phyloP scores from a whole-genome alignment of 371 early-diverging fungal genomes.

The Mucor lusitanicus region DNA sequence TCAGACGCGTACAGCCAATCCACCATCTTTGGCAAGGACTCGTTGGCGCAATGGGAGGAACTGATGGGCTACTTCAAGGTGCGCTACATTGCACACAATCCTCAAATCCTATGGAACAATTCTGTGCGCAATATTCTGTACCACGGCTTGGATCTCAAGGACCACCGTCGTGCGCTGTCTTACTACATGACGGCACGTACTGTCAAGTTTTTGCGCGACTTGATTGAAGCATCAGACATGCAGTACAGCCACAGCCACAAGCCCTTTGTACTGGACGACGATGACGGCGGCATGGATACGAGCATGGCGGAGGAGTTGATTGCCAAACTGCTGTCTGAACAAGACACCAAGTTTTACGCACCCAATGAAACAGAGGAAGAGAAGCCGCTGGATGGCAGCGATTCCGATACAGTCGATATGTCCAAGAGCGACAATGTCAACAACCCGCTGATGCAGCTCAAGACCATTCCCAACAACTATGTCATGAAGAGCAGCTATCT shows the following conservation, averaged over 20 bases:
- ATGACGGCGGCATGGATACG: background rate
- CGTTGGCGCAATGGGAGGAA: conserved; percentile 24
- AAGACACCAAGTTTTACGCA: conserved; percentile 44
- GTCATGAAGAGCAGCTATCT: conserved; percentile 52
- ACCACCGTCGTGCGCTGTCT: conserved; percentile 10
- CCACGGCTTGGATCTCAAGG: conserved; percentile 19
- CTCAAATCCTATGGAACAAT: conserved; percentile 38
- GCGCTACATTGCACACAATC: conserved; percentile 30
- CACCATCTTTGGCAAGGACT: background rate
- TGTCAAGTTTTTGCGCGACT: conserved; percentile 28
- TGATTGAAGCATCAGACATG: conserved; percentile 29
- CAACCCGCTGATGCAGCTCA: conserved; percentile 31
- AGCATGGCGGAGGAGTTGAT: conserved; percentile 52
- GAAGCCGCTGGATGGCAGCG: background rate
- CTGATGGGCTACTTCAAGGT: conserved; percentile 27
- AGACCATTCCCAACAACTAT: conserved; percentile 46
- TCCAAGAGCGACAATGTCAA: conserved; percentile 11
- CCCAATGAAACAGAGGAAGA: conserved; percentile 47
- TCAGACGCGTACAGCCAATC: background rate
- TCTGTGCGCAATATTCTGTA: conserved; percentile 26
- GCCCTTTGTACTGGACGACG: conserved; percentile 21
- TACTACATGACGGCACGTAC: conserved; percentile 35
- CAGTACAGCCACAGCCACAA: conserved; percentile 11
- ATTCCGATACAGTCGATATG: conserved; percentile 4
- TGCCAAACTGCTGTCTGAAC: conserved; percentile 51